phyloP scores from a whole-genome alignment of 345 rosid genomes.

The Acer negundo region DNA sequence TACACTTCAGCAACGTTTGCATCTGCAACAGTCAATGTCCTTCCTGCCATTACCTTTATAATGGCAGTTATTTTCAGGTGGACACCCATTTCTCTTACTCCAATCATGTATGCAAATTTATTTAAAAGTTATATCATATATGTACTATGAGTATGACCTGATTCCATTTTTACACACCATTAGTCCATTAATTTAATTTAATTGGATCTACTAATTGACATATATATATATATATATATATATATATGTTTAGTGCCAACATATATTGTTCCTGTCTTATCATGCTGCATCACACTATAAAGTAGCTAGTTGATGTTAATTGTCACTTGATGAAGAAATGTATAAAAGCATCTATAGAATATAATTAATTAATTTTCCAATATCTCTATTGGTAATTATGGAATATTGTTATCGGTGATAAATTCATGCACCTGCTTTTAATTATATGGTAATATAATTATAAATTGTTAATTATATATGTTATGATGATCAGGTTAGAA shows the following conservation, averaged over 20 bases:
- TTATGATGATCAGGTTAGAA: conserved; percentile 59
- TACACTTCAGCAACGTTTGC: conserved; percentile 83
- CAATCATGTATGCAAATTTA: too few relatives aligned
- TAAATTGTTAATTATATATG: background rate
- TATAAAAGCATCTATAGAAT: background rate
- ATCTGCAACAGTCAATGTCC: conserved; percentile 65
- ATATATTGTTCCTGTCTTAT: background rate
- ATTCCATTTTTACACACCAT: too few relatives aligned
- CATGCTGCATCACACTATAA: background rate
- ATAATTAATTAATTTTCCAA: background rate
- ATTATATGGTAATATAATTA: background rate
- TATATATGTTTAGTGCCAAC: background rate
- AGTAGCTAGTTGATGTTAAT: background rate
- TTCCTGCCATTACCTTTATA: conserved; percentile 86
- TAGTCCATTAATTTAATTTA: too few relatives aligned
- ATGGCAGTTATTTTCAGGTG: conserved; percentile 90
- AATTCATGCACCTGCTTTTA: background rate
- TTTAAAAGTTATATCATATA: too few relatives aligned
- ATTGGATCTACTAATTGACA: background rate
- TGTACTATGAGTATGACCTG: too few relatives aligned
- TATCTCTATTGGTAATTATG: background rate
- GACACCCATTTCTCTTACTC: background rate
- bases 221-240: background rate
- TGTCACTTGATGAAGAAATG: background rate
- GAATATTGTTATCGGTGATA: background rate